A percentile compares a stretch with the other conserved stretches of the same genome.
These are phyloP conservation scores for Fusarium compactum DNA, from an alignment of 2,329 filamentous ascomycete species.

Conservation along the genomic window DNA sequence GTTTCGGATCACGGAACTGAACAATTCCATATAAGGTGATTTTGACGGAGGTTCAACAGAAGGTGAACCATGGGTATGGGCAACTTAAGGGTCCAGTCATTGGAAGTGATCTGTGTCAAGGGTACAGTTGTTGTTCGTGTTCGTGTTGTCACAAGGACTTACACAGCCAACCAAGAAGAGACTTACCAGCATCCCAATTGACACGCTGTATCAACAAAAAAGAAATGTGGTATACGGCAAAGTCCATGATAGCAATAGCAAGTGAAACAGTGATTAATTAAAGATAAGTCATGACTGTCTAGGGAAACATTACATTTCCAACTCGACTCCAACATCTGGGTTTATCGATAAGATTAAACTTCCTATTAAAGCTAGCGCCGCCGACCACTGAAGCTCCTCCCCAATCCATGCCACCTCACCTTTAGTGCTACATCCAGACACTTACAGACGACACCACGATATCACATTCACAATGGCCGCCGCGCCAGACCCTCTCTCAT, in stretches of 20 bases:
- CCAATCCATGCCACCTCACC: constrained; percentile 41
- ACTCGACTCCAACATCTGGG: neutral
- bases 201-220: too few species aligned
- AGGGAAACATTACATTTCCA: too few species aligned
- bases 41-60: neutral
- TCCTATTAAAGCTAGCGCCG: constrained; percentile 24
- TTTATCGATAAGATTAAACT: constrained; percentile 35
- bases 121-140: neutral
- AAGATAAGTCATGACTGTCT: too few species aligned
- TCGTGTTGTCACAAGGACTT: constrained; percentile 5
- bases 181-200: too few species aligned
- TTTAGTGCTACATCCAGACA: constrained; percentile 33
- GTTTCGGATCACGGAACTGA: constrained; percentile 16
- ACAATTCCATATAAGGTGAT: constrained; percentile 13
- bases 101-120: neutral
- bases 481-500: constrained; percentile 47
- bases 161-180: neutral
- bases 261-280: neutral
- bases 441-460: constrained; percentile 15
- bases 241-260: too few species aligned
- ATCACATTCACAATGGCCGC: constrained; percentile 25
- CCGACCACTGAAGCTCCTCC: constrained; percentile 28
- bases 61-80: neutral
- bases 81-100: neutral
- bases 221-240: too few species aligned